Percentiles rank a stretch among this genome's conserved stretches.
Evolutionary conservation across 768 basidiomycete species (phyloP).

Genomic region (Paxillus rubicundulus): DNA sequence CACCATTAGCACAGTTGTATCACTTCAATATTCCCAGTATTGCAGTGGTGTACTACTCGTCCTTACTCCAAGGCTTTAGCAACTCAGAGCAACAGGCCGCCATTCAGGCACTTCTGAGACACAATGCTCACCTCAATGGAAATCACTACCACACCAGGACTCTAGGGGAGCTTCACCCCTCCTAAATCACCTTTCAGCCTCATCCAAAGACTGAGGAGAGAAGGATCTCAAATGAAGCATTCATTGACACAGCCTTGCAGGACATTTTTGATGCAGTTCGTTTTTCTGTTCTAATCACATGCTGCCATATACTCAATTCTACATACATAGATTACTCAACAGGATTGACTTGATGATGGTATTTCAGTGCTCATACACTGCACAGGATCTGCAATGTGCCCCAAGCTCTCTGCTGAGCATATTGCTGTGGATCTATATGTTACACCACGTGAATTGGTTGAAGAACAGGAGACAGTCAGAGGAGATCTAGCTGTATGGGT

Average conservation of each 20-base stretch:
- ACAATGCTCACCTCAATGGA: slow-evolving; percentile 4
- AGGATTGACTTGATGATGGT: slow-evolving; percentile 5
- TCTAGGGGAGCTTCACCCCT: not conserved
- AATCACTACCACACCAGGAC: not conserved
- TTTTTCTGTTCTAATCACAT: not conserved
- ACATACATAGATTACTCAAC: not conserved
- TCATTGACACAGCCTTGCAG: not conserved
- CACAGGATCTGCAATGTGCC: not conserved
- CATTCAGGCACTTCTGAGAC: not conserved
- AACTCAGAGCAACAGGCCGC: slow-evolving; percentile 2
- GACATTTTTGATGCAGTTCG: slow-evolving; percentile 6
- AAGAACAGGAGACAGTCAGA: no score
- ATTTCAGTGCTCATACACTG: slow-evolving; percentile 6
- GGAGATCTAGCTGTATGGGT: no score
- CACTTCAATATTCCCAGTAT: not conserved
- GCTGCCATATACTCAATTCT: no score
- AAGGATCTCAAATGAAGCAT: not conserved
- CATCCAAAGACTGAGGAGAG: not conserved
- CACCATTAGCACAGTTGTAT: not conserved
- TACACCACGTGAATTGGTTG: no score
- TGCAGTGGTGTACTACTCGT: not conserved
- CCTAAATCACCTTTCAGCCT: not conserved
- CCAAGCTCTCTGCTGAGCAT: not conserved
- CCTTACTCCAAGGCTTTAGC: slow-evolving; percentile 1
- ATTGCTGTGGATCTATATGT: slow-evolving; percentile 5